phyloP scores from a whole-genome alignment of 148 eudicot species.

The Beta vulgaris region DNA sequence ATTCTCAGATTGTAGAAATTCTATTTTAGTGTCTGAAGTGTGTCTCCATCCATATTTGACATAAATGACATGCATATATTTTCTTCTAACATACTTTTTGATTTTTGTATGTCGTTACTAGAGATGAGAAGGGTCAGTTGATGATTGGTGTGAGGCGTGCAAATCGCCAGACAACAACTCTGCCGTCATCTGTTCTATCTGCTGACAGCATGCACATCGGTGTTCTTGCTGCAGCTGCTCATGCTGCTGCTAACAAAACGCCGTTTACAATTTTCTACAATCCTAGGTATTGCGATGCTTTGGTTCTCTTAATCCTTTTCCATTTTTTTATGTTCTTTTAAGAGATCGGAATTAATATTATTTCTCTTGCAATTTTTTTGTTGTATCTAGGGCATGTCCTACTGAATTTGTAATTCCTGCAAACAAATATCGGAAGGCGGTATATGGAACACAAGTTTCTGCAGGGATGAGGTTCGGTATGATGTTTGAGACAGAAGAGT shows the following conservation, averaged over 20 bases:
- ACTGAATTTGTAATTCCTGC: constrained; percentile 90
- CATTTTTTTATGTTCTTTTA: neutral
- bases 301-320: neutral
- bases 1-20: neutral
- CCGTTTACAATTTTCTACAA: constrained; percentile 84
- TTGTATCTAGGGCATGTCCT: constrained; percentile 80
- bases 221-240: constrained; percentile 97
- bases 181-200: constrained; percentile 94
- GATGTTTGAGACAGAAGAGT: constrained; percentile 99
- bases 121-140: constrained; percentile 90
- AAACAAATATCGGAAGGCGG: constrained; percentile 67
- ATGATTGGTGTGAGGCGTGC: constrained; percentile 89
- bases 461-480: constrained; percentile 95
- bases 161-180: constrained; percentile 80
- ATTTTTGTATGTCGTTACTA: constrained; percentile 14
- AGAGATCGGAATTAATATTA: neutral
- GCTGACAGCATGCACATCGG: constrained; percentile 99
- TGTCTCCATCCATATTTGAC: neutral
- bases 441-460: constrained; percentile 73
- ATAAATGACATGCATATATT: neutral
- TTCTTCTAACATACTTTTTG: neutral
- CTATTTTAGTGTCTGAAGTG: neutral
- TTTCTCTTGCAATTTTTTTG: constrained; percentile 12
- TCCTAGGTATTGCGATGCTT: constrained; percentile 53
- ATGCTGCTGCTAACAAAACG: constrained; percentile 85